Evolutionary conservation across 75 land plant genomes (phyloP).

Genomic region (Ceratopteris richardii): DNA sequence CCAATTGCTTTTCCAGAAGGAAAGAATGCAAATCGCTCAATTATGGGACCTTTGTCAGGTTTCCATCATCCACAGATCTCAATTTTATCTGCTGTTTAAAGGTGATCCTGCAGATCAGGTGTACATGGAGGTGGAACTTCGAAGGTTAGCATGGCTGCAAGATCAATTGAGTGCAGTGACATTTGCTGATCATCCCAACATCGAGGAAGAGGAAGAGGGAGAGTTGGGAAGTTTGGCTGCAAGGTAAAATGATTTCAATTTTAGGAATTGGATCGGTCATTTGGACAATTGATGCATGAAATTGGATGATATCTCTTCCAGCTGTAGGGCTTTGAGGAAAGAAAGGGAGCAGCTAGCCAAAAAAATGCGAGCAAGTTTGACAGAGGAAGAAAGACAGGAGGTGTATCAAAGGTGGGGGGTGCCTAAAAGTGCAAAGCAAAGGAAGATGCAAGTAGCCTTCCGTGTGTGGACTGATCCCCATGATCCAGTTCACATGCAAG

Average conservation of each 20-base stretch:
- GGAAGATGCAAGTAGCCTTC: conserved; percentile 70
- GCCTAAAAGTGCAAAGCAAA: conserved; percentile 77
- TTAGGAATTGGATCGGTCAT: too few species aligned
- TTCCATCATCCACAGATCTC: conserved; percentile 87
- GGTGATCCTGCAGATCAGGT: conserved; percentile 92
- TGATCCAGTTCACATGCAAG: conserved; percentile 56
- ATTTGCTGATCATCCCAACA: conserved; percentile 23
- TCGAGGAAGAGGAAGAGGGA: conserved; percentile 30
- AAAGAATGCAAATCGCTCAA: conserved; percentile 69
- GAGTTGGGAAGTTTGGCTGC: conserved; percentile 45
- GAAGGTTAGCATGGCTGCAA: conserved; percentile 77
- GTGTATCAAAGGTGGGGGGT: conserved; percentile 70
- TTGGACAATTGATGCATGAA: too few species aligned
- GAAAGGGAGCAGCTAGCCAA: conserved; percentile 89
- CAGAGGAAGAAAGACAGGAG: conserved; percentile 62
- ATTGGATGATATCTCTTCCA: conserved; percentile 47
- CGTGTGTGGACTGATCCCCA: conserved; percentile 87
- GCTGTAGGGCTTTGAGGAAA: conserved; percentile 58
- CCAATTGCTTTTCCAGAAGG: conserved; percentile 48
- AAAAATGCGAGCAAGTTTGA: conserved; percentile 60
- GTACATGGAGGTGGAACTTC: conserved; percentile 94
- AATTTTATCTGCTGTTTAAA: conserved; percentile 77
- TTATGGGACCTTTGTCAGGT: conserved; percentile 89
- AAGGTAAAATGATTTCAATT: conserved; percentile 43
- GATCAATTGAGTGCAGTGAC: conserved; percentile 48